Evolutionary conservation across 2,329 filamentous ascomycete genomes (phyloP), one percentile per base, ranked within the genome.

Genomic region (Epichloe gansuensis): DNA sequence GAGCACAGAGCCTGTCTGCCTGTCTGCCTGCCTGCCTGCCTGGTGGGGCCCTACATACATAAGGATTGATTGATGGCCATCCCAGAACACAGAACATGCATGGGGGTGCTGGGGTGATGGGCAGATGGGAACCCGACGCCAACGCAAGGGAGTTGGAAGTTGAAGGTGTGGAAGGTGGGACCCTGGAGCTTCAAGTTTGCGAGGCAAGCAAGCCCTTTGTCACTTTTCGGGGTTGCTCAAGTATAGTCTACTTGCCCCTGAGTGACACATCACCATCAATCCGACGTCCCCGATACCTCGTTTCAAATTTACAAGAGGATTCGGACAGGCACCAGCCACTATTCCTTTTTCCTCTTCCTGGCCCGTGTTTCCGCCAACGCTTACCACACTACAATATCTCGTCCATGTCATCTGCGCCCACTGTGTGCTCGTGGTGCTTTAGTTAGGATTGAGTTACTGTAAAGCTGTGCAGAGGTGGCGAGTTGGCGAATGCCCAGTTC

Each of bases 261-360:
- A 3, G 2, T 25, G 8, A n/a, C 4, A 31, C 3, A 45, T 7
- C 4, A 15, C 12, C 31, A 6, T 7, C 8, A 8, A 6, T 28
- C 7, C 15, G 6, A 54, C 37, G 52, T 54, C 31, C 37, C 13
- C 28, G 6, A 11, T 51, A 51, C 52, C 12, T 25, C 31, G 52
- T 54, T 51, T 54, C 52, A 51, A 44, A 50, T 41, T 45, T 34
- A 48, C 31, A 15, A 11, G 13, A 23, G 17, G 34, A 25, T 6
- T 41, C 3, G 15, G 41, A 38, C 31, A 21, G 34, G n/a, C 9
- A 34, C 4, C 31, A 47, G 28, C 45, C 31, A 8, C 45, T 2
- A 17, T 9, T 41, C 38, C 38, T 25, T 49, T 28, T 41, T 37
- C 35, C 37, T 41, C 21, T 6, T 37, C 8, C 13, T 35, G 15